Evolutionary conservation across 2,329 filamentous ascomycete genomes (phyloP), one percentile per base, ranked within the genome.

Genomic region (Fusarium concolor): DNA sequence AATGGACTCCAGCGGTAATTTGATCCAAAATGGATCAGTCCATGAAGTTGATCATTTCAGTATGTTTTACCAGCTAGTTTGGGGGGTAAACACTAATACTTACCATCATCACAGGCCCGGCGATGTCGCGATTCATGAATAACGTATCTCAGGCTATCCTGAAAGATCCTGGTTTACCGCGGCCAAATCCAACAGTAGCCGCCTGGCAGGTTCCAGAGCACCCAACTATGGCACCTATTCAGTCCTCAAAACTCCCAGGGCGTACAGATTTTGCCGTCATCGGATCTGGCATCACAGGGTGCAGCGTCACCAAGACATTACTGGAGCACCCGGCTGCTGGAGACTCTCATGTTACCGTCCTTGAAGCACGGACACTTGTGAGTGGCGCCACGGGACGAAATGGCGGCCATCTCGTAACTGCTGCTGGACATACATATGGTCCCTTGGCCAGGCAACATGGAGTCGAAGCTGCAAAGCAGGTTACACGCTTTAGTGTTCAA

Each of bases 331-430:
- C 31, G 2, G 31, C 31, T 15, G 12, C 31, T 33, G 31, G 24
- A 2, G n/a, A 18, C 11, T 20, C 57, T 2, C 43, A 42, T 24
- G 57, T 76, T 7, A 70, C 68, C 1, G 70, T 76, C 1, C 56
- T 77, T 1, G 76, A 77, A 39, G 76, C 76, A 1, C 64, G 76
- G 14, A 71, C 64, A 8, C 69, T 75, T 8, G 63, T 67, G 11
- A 76, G 74, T 41, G 75, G 76, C 8, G 76, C 76, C 5, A 77
- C 75, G 5, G 76, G 76, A 4, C 71, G 76, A 2, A 77, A 77
- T 35, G 76, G 76, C 0, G 76, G 76, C 0, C 73, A 74, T 12
- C 62, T 75, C 10, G 71, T 70, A 11, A 70, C 56, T 9, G 56
- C 52, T 28, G 28, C 56, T 17, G 67, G 24, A 46, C 76, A 29